Conservation (phyloP, 2,329 filamentous ascomycete species). For the Cadophora sp. region DNA sequence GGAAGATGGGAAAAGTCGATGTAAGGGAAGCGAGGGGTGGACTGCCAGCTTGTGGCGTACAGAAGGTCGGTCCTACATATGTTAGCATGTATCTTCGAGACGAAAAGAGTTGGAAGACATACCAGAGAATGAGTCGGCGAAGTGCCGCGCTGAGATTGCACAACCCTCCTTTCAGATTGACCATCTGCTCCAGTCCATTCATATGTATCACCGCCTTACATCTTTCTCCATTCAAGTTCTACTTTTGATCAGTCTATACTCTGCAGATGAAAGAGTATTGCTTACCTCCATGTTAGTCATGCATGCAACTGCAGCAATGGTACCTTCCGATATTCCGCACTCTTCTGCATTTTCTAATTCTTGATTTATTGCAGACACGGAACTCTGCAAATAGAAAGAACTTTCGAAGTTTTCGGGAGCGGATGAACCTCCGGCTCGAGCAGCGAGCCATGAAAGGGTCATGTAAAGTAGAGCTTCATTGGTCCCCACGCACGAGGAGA, state of each 20-base stretch:
- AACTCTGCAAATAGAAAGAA: slow-evolving; percentile 9
- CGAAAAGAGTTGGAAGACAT: not conserved
- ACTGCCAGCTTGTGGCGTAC: slow-evolving; percentile 10
- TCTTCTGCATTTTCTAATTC: slow-evolving; percentile 4
- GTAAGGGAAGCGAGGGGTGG: not conserved
- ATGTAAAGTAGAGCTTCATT: slow-evolving; percentile 11
- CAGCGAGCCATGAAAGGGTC: slow-evolving; percentile 13
- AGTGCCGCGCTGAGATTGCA: not conserved
- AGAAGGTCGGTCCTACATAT: slow-evolving; percentile 10
- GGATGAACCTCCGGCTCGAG: not conserved
- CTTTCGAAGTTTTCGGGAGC: slow-evolving; percentile 7
- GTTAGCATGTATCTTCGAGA: not conserved
- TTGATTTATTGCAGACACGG: slow-evolving; percentile 1
- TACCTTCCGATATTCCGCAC: slow-evolving; percentile 8
- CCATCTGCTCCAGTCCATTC: slow-evolving; percentile 15
- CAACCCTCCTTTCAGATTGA: not conserved
- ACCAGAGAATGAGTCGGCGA: not conserved
- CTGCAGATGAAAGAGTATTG: not conserved
- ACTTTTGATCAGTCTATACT: not conserved
- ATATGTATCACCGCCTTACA: slow-evolving; percentile 6
- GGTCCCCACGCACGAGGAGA: not conserved
- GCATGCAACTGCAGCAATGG: slow-evolving; percentile 13
- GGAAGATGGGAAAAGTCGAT: not conserved
- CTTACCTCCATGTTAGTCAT: slow-evolving; percentile 18
- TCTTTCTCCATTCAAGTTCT: slow-evolving; percentile 14